Percentiles rank a stretch among this genome's conserved stretches.
phyloP scores from a whole-genome alignment of 331 rosid species.

The Quercus phellos region DNA sequence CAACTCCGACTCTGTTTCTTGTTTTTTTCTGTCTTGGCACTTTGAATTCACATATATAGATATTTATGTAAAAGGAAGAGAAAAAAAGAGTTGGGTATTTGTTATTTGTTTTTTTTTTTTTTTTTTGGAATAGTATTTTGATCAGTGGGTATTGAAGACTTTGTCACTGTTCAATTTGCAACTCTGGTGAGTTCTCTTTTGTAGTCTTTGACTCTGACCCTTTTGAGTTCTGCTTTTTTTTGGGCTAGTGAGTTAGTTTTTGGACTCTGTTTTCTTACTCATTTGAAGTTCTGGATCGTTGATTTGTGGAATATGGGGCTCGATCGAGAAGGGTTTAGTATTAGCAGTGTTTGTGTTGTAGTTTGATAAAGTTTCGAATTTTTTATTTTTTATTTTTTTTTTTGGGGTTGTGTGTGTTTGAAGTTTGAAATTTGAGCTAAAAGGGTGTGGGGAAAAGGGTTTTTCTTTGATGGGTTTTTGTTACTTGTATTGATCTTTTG shows the following conservation, averaged over 20 bases:
- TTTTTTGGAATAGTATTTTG: not conserved
- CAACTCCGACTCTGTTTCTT: no score
- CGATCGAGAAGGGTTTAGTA: constrained; percentile 37
- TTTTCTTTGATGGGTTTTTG: constrained; percentile 18
- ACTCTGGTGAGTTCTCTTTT: constrained; percentile 48
- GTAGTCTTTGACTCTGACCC: constrained; percentile 21
- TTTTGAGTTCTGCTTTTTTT: not conserved
- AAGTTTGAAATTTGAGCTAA: constrained; percentile 31
- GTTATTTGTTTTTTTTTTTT: constrained; percentile 1
- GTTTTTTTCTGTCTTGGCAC: not conserved
- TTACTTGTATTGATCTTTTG: not conserved
- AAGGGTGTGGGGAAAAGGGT: not conserved
- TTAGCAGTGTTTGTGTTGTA: not conserved
- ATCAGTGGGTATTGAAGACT: constrained; percentile 18
- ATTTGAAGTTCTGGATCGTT: constrained; percentile 35
- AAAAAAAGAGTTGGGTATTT: not conserved
- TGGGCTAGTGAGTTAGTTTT: not conserved
- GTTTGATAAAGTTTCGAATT: constrained; percentile 18
- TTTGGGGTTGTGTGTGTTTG: not conserved
- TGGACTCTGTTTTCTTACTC: constrained; percentile 11
- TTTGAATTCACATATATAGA: constrained; percentile 18
- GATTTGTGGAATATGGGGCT: constrained; percentile 37
- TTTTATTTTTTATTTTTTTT: not conserved
- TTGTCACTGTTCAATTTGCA: constrained; percentile 31
- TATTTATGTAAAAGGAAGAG: not conserved